Percentiles rank a stretch among this genome's conserved stretches.
phyloP scores from a whole-genome alignment of 116 monocot species.

The Thalassia testudinum region DNA sequence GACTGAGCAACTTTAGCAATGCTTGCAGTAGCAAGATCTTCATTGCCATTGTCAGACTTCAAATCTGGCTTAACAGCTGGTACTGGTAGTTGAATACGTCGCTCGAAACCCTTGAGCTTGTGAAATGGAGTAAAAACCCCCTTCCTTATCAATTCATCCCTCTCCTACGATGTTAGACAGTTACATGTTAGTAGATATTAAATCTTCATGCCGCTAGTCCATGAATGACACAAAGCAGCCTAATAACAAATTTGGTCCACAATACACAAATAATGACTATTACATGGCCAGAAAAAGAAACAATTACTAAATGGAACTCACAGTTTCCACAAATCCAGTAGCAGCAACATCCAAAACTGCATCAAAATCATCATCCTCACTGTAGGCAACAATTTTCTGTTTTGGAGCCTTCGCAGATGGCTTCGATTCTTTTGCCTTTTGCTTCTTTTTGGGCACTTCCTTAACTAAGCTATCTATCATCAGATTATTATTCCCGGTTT shows the following conservation, averaged over 20 bases:
- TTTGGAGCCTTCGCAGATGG: constrained; percentile 12
- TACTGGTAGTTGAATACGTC: constrained; percentile 50
- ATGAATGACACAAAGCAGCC: too few species aligned
- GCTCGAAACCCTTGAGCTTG: constrained; percentile 83
- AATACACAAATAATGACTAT: too few species aligned
- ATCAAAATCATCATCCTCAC: constrained; percentile 85
- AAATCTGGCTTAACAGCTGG: constrained; percentile 19
- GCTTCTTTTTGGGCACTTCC: constrained; percentile 39
- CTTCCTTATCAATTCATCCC: constrained; percentile 65
- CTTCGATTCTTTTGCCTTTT: constrained; percentile 16
- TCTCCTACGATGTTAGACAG: constrained; percentile 38
- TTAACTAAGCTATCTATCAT: constrained; percentile 49
- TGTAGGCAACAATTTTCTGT: constrained; percentile 35
- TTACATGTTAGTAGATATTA: too few species aligned
- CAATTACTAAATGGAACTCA: constrained; percentile 15
- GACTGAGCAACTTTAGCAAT: constrained; percentile 60
- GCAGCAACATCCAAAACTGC: constrained; percentile 71
- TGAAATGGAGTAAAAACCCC: constrained; percentile 90
- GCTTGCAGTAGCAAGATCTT: constrained; percentile 46
- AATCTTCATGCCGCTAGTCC: too few species aligned
- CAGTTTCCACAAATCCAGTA: constrained; percentile 85
- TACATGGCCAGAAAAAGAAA: too few species aligned
- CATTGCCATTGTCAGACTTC: constrained; percentile 13
- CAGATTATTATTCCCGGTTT: constrained; percentile 16
- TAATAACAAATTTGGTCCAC: too few species aligned